Conservation (phyloP, 2,329 filamentous ascomycete genomes). For the Apiospora koreana region DNA sequence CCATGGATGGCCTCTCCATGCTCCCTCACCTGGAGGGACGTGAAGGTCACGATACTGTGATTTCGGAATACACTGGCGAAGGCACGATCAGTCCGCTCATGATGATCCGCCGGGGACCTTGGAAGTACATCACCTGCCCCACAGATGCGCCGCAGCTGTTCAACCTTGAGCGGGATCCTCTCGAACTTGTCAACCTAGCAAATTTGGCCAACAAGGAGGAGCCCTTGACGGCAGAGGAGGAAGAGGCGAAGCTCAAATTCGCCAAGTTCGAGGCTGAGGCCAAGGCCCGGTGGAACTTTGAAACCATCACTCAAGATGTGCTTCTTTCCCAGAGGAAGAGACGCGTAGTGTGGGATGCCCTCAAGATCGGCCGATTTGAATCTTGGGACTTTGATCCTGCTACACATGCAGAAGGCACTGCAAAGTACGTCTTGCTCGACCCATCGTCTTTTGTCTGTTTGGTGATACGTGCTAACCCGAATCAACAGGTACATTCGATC, state of each 20-base stretch:
- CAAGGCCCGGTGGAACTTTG: constrained; percentile 76
- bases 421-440: constrained; percentile 52
- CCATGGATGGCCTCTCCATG: constrained; percentile 82
- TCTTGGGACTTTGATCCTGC: constrained; percentile 83
- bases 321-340: constrained; percentile 77
- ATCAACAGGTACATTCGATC: constrained; percentile 76
- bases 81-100: constrained; percentile 86
- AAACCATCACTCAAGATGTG: constrained; percentile 73
- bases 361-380: constrained; percentile 74
- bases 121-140: constrained; percentile 89
- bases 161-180: constrained; percentile 74
- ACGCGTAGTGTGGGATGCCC: constrained; percentile 75
- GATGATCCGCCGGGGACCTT: constrained; percentile 88
- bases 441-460: not conserved
- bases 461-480: not conserved
- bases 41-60: constrained; percentile 80
- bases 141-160: constrained; percentile 83
- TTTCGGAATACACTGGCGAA: constrained; percentile 93
- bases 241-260: constrained; percentile 51
- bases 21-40: constrained; percentile 72
- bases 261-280: constrained; percentile 75
- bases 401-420: constrained; percentile 60
- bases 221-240: constrained; percentile 46
- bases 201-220: constrained; percentile 33
- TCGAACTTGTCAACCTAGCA: constrained; percentile 76